A percentile compares a stretch with the other conserved stretches of the same genome.
These are phyloP conservation scores for Monsonia emarginata DNA, from an alignment of 441 rosid species.

Conservation along the genomic window DNA sequence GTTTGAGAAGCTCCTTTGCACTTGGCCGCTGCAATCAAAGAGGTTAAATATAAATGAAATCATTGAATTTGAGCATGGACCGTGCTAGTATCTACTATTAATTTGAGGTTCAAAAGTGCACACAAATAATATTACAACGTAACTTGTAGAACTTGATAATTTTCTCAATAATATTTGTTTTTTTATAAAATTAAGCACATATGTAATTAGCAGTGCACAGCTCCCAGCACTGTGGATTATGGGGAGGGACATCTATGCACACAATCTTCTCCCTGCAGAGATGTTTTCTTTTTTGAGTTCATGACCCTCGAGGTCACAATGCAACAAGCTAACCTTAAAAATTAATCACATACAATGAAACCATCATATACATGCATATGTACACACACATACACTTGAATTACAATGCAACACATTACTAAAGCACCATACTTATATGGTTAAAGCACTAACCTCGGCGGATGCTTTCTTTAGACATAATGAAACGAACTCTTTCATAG, in stretches of 20 bases:
- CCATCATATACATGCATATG: too few species aligned
- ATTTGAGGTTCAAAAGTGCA: background rate
- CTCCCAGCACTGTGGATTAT: too few species aligned
- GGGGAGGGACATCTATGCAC: too few species aligned
- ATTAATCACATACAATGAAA: too few species aligned
- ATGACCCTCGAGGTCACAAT: too few species aligned
- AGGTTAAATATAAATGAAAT: background rate
- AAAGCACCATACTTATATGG: background rate
- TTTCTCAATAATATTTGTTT: background rate
- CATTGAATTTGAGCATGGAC: background rate
- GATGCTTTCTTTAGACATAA: constrained; percentile 83
- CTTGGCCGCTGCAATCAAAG: constrained; percentile 71
- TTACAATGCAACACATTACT: background rate
- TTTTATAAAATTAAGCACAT: constrained; percentile 1
- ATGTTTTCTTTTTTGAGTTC: too few species aligned
- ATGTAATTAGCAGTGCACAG: constrained; percentile 2
- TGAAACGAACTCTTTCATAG: constrained; percentile 91
- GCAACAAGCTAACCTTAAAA: too few species aligned
- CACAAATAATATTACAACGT: background rate
- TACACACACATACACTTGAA: too few species aligned
- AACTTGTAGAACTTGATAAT: background rate
- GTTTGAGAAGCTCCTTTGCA: constrained; percentile 91
- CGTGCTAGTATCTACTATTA: background rate
- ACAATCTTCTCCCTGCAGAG: too few species aligned
- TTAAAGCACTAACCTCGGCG: constrained; percentile 52